These are phyloP conservation scores for Xylaria hypoxylon DNA, from an alignment of 2,329 filamentous ascomycete species.

Conservation along the genomic window DNA sequence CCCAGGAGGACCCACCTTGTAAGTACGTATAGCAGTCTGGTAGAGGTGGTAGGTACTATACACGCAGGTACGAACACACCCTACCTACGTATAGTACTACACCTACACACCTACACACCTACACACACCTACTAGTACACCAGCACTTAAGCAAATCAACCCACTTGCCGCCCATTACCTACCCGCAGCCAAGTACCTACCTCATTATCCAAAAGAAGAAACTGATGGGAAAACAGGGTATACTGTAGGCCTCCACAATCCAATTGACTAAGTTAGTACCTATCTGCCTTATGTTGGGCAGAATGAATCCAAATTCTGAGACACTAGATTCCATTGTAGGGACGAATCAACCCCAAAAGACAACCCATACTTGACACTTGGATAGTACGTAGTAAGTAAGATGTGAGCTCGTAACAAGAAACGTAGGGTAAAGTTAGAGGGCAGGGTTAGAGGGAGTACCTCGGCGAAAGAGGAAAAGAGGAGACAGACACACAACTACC, in stretches of 20 bases:
- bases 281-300: constrained; percentile 19
- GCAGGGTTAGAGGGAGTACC: constrained; percentile 20
- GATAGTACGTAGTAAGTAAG: too few species aligned
- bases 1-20: too few species aligned
- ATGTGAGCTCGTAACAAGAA: constrained; percentile 21
- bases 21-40: too few species aligned
- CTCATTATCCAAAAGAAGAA: constrained; percentile 13
- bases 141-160: constrained; percentile 12
- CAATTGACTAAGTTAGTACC: constrained; percentile 3
- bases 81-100: too few species aligned
- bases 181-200: background rate
- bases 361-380: constrained; percentile 3
- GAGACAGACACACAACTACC: background rate
- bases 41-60: too few species aligned
- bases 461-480: constrained; percentile 19
- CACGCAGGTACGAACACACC: too few species aligned
- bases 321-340: constrained; percentile 7
- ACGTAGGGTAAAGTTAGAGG: constrained; percentile 2
- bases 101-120: background rate
- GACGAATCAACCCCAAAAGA: constrained; percentile 15
- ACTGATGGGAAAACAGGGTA: background rate
- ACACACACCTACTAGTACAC: constrained; percentile 8
- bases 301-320: constrained; percentile 19
- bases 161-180: background rate
- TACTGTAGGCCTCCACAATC: constrained; percentile 7